phyloP scores from a whole-genome alignment of 2,329 filamentous ascomycete genomes.

The Sarocladiaceae sp. region DNA sequence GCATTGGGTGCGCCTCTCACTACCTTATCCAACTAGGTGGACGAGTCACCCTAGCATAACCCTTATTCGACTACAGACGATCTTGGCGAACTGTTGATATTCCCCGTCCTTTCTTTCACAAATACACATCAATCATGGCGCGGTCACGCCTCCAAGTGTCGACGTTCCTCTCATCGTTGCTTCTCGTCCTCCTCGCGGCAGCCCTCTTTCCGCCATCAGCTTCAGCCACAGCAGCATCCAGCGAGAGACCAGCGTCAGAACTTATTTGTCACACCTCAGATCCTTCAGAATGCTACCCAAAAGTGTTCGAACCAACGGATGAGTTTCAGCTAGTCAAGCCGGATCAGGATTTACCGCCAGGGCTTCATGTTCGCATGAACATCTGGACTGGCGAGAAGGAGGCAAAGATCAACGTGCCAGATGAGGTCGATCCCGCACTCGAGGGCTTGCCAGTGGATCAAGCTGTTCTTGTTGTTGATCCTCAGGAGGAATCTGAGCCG shows the following conservation, averaged over 20 bases:
- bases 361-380: constrained; percentile 61
- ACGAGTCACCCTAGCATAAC: no score
- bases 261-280: constrained; percentile 60
- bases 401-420: constrained; percentile 57
- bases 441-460: constrained; percentile 47
- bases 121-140: constrained; percentile 15
- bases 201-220: constrained; percentile 19
- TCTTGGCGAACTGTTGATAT: no score
- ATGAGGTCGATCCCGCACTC: constrained; percentile 39
- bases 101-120: neutral
- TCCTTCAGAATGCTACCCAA: constrained; percentile 58
- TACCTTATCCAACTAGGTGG: no score
- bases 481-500: constrained; percentile 26
- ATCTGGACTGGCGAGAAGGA: constrained; percentile 58
- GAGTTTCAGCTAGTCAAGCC: constrained; percentile 58
- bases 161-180: constrained; percentile 11
- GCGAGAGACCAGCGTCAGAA: constrained; percentile 37
- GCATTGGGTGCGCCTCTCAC: no score
- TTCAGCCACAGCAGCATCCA: constrained; percentile 21
- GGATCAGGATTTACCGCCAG: constrained; percentile 59
- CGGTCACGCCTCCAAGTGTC: constrained; percentile 18
- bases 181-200: constrained; percentile 20
- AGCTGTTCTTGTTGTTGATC: constrained; percentile 49
- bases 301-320: constrained; percentile 55
- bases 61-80: no score